Evolutionary conservation across 2,329 filamentous ascomycete genomes (phyloP), one percentile per base, ranked within the genome.

Genomic region (Colletotrichum tropicicola): DNA sequence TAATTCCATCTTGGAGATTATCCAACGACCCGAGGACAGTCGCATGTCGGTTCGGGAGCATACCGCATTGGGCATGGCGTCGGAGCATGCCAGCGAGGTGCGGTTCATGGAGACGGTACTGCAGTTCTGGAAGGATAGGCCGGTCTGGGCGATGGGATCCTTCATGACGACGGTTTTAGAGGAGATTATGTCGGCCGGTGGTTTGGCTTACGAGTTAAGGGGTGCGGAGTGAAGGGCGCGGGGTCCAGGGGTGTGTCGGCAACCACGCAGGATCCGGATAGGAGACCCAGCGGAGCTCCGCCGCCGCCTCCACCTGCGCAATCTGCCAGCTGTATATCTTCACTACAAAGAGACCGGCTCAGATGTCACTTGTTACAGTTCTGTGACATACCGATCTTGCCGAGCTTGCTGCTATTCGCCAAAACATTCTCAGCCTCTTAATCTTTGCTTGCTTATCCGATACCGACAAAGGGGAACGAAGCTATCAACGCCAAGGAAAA

Each of bases 1-100:
- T 73, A 71, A 73, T 32, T 60, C 71, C 6, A 68, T 73, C 5
- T 59, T 71, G 52, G 72, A 74, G 45, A 61, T 68, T 2, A 44
- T 70, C 4, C 47, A 57, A 5, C 35, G 23, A 8, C 44, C 44
- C 15, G 54, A 53, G 30, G 54, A 47, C 39, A 17, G 39, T 8
- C 39, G 39, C 10, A 9, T 30, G 27, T n/a, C 47, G 51, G 41
- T 53, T 55, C 64, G 51, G 19, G 58, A 55, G 19, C 39, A 52
- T 28, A 47, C 57, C 28, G 10, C 61, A 41, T 41, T 59, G 30
- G 66, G 43, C 10, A 58, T 44, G 10, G 47, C 59, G 10, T 53
- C 65, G 47, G 66, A 66, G 21, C 32, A 35, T 5, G 25, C 39
- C 23, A 62, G 54, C 12, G 68, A 69, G 59, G 58, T 43, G 30